phyloP scores from a whole-genome alignment of 2,329 filamentous ascomycete genomes.

The Cladosporium halotolerans region DNA sequence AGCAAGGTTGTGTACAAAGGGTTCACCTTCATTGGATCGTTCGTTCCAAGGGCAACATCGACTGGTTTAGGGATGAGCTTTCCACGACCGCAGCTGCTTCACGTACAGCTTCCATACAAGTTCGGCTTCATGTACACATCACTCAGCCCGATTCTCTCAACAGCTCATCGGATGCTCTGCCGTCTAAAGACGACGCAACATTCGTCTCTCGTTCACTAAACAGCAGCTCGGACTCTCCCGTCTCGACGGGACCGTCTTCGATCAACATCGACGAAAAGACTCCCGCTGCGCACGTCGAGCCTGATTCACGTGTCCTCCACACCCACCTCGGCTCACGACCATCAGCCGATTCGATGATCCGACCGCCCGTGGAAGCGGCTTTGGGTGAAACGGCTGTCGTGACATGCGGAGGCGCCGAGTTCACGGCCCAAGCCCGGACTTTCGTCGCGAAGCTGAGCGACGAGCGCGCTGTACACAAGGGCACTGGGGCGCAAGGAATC shows the following conservation, averaged over 20 bases:
- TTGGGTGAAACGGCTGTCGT: conserved; percentile 57
- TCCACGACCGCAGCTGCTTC: conserved; percentile 38
- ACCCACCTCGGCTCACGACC: conserved; percentile 44
- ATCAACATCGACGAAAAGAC: conserved; percentile 20
- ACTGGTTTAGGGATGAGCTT: conserved; percentile 18
- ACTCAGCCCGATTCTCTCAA: conserved; percentile 29
- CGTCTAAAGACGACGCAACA: neutral
- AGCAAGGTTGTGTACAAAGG: conserved; percentile 20
- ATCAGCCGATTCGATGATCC: conserved; percentile 45
- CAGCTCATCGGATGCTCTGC: neutral
- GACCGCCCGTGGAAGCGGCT: conserved; percentile 51
- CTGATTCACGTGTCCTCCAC: conserved; percentile 28
- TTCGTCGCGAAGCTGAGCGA: conserved; percentile 54
- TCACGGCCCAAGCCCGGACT: conserved; percentile 51
- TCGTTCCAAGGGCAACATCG: conserved; percentile 19
- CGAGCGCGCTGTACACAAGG: conserved; percentile 61
- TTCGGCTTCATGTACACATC: conserved; percentile 50
- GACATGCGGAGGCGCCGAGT: conserved; percentile 53
- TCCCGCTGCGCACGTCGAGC: neutral
- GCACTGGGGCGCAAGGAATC: conserved; percentile 59
- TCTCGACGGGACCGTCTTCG: conserved; percentile 10
- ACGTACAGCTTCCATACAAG: conserved; percentile 43
- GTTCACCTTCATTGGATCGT: conserved; percentile 27
- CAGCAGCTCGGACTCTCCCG: neutral
- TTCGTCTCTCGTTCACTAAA: neutral